Base-by-base conservation (phyloP, 495 filamentous ascomycete genomes). In the Friedmanniomyces simplex region DNA sequence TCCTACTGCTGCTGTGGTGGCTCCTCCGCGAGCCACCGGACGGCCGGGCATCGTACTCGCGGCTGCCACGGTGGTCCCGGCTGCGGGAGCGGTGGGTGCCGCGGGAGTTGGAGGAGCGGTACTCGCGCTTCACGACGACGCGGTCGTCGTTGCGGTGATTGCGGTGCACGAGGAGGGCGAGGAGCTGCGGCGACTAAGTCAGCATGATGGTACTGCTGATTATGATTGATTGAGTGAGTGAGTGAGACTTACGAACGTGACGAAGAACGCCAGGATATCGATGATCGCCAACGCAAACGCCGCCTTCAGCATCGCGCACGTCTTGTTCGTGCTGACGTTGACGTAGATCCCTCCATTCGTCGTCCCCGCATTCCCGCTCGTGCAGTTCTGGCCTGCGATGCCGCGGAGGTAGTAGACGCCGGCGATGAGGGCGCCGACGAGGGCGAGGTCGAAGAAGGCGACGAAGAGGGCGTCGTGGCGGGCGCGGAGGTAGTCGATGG, bases 301-400 rank as follows among this genome's bases (percentile, higher is more conserved):
- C 0, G 90, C 83, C 80, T 96, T 95, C 53, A 91, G 79, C 88
- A 96, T 91, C 18, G 80, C 79, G 70, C 90, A 96, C 2, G 77
- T 78, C 78, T 91, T 91, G 66, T 90, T 79, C 22, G 82, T 63
- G 13, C 74, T 66, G 2, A 82, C 52, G 21, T 74, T 76, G 52
- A 86, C 55, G 58, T 77, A 81, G 48, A 78, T 78, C 1, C 60
- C 54, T 10, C 46, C 47, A 32, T 41, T 34, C 12, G 18, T 50
- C 13, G n/a, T 11, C 47, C 69, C 70, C 20, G 69, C 68, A 28
- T 67, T 57, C 74, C 85, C 76, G 66, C 74, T 63, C 1, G 77
- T 67, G 78, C 90, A 96, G 75, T 87, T 76, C 39, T 76, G 75
- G 21, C 70, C 67, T 1, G 80, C 73, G 67, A 93, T 86, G 68